Evolutionary conservation across 345 rosid genomes (phyloP).

Genomic region (Mangifera indica): DNA sequence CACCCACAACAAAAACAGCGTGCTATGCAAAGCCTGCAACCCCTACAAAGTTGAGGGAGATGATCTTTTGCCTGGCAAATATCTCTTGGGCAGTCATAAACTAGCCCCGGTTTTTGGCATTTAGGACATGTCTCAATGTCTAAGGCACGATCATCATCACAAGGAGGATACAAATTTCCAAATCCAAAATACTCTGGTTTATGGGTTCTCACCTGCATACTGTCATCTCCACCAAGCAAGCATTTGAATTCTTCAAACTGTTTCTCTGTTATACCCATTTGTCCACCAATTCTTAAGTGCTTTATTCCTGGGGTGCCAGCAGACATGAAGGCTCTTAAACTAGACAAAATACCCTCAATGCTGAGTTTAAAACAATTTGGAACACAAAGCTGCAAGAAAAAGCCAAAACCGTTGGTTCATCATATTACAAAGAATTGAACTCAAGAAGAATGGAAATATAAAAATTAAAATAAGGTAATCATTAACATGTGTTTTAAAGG

Average conservation of each 20-base stretch:
- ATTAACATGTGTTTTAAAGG: too few relatives aligned
- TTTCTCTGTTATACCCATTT: conserved; percentile 57
- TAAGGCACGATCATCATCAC: conserved; percentile 67
- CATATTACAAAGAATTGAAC: conserved; percentile 6
- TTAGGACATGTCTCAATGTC: conserved; percentile 90
- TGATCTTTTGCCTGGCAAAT: conserved; percentile 55
- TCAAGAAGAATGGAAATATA: neutral
- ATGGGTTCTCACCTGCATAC: conserved; percentile 30
- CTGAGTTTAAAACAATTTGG: conserved; percentile 81
- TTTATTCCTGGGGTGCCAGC: conserved; percentile 50
- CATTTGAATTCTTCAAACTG: conserved; percentile 62
- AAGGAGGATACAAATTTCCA: conserved; percentile 52
- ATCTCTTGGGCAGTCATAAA: conserved; percentile 88
- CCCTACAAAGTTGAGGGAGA: conserved; percentile 58
- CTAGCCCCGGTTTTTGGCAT: conserved; percentile 67
- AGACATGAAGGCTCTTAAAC: conserved; percentile 55
- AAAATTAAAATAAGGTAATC: neutral
- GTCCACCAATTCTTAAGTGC: conserved; percentile 73
- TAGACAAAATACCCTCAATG: conserved; percentile 59
- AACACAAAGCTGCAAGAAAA: conserved; percentile 62
- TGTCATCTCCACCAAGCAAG: conserved; percentile 46
- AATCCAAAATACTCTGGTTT: conserved; percentile 65
- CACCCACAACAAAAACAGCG: conserved; percentile 84
- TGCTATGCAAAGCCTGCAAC: conserved; percentile 73
- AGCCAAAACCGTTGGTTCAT: conserved; percentile 17